phyloP scores from a whole-genome alignment of 2,329 filamentous ascomycete species.

The Claviceps humidiphila region DNA sequence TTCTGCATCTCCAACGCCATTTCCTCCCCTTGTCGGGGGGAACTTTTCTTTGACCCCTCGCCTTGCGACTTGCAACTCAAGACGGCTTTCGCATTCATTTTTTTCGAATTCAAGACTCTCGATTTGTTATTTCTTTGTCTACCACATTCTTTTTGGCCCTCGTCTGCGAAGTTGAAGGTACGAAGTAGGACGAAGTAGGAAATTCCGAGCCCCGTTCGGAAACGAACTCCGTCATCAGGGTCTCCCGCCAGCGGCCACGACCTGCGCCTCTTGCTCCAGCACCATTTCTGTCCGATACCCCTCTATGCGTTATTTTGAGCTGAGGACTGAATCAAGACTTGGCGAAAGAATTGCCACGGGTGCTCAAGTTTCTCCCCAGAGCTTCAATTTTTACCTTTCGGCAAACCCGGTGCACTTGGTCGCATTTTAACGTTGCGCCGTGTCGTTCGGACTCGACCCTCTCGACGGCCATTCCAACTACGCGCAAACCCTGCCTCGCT shows the following conservation, averaged over 20 bases:
- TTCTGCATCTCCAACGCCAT: neutral
- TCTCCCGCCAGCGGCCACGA: neutral
- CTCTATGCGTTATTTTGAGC: conserved; percentile 12
- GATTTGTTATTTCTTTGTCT: neutral
- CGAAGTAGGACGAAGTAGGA: too few species aligned
- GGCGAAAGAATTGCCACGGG: neutral
- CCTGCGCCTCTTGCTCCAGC: neutral
- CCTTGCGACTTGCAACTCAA: neutral
- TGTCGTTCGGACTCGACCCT: neutral
- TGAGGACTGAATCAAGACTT: neutral
- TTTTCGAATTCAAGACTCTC: neutral
- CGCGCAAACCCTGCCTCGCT: neutral
- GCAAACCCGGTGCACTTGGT: neutral
- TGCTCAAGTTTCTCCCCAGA: neutral
- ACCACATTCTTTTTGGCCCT: neutral
- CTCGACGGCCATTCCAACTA: neutral
- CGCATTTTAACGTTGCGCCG: neutral
- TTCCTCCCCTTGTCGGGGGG: neutral
- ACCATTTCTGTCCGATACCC: neutral
- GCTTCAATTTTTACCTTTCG: neutral
- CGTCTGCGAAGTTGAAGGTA: neutral
- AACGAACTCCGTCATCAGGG: neutral
- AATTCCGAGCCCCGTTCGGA: neutral
- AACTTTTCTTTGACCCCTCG: neutral
- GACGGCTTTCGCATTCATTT: neutral